phyloP scores from a whole-genome alignment of 83 land plant genomes.

The Picea engelmannii region DNA sequence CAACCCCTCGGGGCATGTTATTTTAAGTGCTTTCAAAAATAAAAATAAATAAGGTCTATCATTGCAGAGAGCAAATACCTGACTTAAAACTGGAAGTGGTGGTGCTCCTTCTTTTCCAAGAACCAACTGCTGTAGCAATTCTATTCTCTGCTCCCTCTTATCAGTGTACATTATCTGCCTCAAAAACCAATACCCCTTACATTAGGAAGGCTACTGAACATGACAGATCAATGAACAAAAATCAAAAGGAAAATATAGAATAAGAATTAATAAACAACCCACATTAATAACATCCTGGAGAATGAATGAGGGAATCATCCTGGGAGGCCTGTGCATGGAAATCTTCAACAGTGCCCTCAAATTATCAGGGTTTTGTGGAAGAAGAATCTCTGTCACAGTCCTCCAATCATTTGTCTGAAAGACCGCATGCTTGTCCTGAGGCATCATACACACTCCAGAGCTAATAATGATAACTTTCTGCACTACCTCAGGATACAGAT shows the following conservation, averaged over 20 bases:
- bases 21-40: too few species aligned
- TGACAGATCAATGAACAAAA: neutral
- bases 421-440: too few species aligned
- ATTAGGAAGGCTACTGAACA: slow-evolving; percentile 4
- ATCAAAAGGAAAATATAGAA: neutral
- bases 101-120: slow-evolving; percentile 3
- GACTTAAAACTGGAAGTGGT: slow-evolving; percentile 10
- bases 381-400: slow-evolving; percentile 37
- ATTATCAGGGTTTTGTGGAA: slow-evolving; percentile 53
- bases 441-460: slow-evolving; percentile 66
- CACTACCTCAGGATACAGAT: slow-evolving; percentile 45
- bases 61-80: neutral
- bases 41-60: too few species aligned
- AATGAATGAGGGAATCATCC: slow-evolving; percentile 41
- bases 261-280: slow-evolving; percentile 8
- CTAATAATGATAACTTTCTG: slow-evolving; percentile 57
- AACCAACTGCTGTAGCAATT: neutral
- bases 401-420: too few species aligned
- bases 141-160: slow-evolving; percentile 6
- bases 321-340: slow-evolving; percentile 35
- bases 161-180: slow-evolving; percentile 10
- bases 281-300: slow-evolving; percentile 57
- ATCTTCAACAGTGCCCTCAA: slow-evolving; percentile 33
- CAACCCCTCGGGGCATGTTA: too few species aligned
- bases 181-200: neutral